Percentiles rank a stretch among this genome's conserved stretches.
These are phyloP conservation scores for Thelonectria olida DNA, from an alignment of 2,329 filamentous ascomycete species.

Conservation along the genomic window DNA sequence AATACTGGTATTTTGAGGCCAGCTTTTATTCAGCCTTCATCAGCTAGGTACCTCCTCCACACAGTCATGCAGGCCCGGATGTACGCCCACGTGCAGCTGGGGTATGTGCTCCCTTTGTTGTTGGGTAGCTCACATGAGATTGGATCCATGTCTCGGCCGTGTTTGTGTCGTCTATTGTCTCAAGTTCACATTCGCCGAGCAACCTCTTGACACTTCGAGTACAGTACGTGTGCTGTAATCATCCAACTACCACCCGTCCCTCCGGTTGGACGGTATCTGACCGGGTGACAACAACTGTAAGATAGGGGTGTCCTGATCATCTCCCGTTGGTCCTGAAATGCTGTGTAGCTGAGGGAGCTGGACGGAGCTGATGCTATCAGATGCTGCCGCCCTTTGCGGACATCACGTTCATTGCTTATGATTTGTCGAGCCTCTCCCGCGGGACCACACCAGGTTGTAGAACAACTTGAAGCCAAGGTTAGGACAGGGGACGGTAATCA, in stretches of 20 bases:
- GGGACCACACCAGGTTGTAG: not conserved
- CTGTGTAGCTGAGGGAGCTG: constrained; percentile 5
- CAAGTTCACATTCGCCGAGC: not conserved
- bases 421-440: not conserved
- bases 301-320: not conserved
- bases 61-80: not conserved
- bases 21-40: too few relatives aligned
- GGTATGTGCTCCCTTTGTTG: not conserved
- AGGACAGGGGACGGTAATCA: not conserved
- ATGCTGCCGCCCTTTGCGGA: not conserved
- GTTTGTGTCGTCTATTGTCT: constrained; percentile 2
- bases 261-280: not conserved
- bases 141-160: not conserved
- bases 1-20: too few relatives aligned
- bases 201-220: not conserved
- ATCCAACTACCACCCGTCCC: not conserved
- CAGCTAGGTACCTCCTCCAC: not conserved
- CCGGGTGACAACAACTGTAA: not conserved
- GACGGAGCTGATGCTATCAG: constrained; percentile 9
- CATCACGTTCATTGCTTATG: constrained; percentile 3
- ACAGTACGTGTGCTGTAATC: not conserved
- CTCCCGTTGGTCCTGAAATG: not conserved
- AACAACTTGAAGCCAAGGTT: not conserved
- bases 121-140: constrained; percentile 6
- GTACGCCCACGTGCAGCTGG: constrained; percentile 2